Base-by-base conservation (phyloP, 23 red algal species). In the Gracilaria gracilis region DNA sequence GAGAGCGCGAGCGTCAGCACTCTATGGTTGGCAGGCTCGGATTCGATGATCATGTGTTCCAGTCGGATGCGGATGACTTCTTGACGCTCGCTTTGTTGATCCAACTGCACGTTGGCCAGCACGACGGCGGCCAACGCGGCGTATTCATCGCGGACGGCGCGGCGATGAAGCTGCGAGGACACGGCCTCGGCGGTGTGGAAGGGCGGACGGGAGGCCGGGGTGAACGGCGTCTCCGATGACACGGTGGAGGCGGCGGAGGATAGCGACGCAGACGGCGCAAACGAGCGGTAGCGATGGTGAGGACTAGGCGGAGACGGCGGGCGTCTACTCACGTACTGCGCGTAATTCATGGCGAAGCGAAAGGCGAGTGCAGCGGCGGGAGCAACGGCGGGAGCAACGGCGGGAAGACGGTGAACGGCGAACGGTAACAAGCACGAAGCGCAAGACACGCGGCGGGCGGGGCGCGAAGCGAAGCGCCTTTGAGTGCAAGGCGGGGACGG, bases 1-100 rank as follows among this genome's bases (percentile, higher is more conserved):
- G 36, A 23, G 17, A 90, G 87, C 33, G 87, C 87, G 21, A 90
- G 27, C 28, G 76, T 27, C 6, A 90, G 40, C 6, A 90, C 74
- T 38, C 87, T 74, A 8, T 54, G 40, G 33, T 70, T 48, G 59
- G 65, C 13, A 7, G 51, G 42, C 34, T 80, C 69, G 24, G 75
- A 72, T 17, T 23, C 23, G 32, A 54, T 61, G n/a, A 90, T 50
- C 71, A 90, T 71, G 42, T 69, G 37, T 48, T 90, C 87, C 14
- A 90, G 74, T 13, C 87, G 87, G 31, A 90, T 81, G 4, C 87
- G 71, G 76, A 90, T 74, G 57, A 74, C 23, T 66, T 90, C 73
- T 7, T 90, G 87, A 36, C 87, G 73, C 35, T 90, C 87, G 11
- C 69, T 17, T 36, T 78, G 48, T 47, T 44, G 42, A 6, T 88